A percentile compares a stretch with the other conserved stretches of the same genome.
Conservation (phyloP, 2,329 filamentous ascomycete genomes). For the Shiraia bambusicola region DNA sequence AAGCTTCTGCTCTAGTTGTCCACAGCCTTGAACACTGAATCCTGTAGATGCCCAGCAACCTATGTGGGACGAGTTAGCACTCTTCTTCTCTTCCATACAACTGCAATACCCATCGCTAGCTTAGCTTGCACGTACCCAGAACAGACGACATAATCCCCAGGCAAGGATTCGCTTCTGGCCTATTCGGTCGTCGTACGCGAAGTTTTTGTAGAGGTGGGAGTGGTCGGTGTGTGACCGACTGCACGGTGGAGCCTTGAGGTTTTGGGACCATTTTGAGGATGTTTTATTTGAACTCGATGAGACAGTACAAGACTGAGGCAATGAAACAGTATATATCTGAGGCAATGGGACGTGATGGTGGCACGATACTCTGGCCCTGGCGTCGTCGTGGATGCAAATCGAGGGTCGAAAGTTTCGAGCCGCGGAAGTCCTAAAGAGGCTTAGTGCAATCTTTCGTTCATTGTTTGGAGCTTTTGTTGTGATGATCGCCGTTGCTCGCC, state of each 20-base stretch:
- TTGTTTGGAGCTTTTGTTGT: conserved; percentile 16
- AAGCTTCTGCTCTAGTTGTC: conserved; percentile 61
- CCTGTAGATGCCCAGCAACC: conserved; percentile 84
- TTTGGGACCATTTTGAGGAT: conserved; percentile 39
- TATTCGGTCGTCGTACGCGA: conserved; percentile 64
- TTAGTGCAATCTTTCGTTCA: conserved; percentile 16
- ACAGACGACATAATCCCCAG: conserved; percentile 66
- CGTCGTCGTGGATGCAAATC: conserved; percentile 2
- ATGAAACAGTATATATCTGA: not conserved
- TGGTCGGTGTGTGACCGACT: conserved; percentile 48
- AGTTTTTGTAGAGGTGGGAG: conserved; percentile 64
- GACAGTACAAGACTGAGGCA: not conserved
- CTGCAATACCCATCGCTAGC: not conserved
- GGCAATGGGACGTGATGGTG: not conserved
- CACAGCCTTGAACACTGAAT: conserved; percentile 63
- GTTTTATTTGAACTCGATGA: conserved; percentile 2
- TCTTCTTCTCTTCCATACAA: not conserved
- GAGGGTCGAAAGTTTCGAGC: conserved; percentile 19
- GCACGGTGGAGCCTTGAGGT: conserved; percentile 34
- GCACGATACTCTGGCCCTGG: no score
- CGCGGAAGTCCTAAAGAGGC: conserved; percentile 5
- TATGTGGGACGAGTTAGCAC: conserved; percentile 42
- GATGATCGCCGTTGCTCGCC: conserved; percentile 10
- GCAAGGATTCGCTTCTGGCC: conserved; percentile 64
- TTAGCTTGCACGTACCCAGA: conserved; percentile 53